Base-by-base conservation (phyloP, 257 asterid species). In the Paraleonurus japonicus region DNA sequence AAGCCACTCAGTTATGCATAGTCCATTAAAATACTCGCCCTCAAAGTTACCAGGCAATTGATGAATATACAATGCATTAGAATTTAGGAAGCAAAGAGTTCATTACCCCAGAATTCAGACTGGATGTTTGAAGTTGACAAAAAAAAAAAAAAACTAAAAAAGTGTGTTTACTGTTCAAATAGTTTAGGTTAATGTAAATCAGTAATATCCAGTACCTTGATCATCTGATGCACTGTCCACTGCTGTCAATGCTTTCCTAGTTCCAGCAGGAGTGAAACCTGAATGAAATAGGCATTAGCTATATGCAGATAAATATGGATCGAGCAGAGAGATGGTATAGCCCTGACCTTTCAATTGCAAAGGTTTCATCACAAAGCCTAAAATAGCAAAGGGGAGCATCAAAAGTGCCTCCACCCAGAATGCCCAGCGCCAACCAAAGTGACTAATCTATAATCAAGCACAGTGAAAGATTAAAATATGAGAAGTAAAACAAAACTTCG, bases 321-420 rank as follows among this genome's bases (percentile, higher is more conserved):
- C 26, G 33, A 78, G 53, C 60, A 75, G 58, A 65, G 75, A 33
- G 66, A 58, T 37, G 39, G 47, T 43, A 30, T 23, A 77, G 60
- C 33, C 77, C 66, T 58, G 75, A 95, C 99, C 99, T 92, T 92
- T 95, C 81, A 92, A 76, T 75, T 85, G 85, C 83, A 92, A 82
- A 1, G 98, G 99, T 81, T 92, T 92, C 89, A 87, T 85, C 70
- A 89, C 79, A 80, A 95, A 92, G 68, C 99, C 95, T 64, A 89
- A 80, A 55, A 89, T 61, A 48, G 92, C 97, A 85, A 92, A 95
- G 71, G 97, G 97, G 75, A 88, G 89, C 99, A 95, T 95, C 80
- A 92, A 83, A 43, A 83, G 23, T 67, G 98, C 99, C 83, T 89
- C 97, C 61, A 84, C 81, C 85, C 86, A 82, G 75, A 95, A 95